phyloP scores from a whole-genome alignment of 768 basidiomycete genomes.

The Lactarius pseudohatsudake region DNA sequence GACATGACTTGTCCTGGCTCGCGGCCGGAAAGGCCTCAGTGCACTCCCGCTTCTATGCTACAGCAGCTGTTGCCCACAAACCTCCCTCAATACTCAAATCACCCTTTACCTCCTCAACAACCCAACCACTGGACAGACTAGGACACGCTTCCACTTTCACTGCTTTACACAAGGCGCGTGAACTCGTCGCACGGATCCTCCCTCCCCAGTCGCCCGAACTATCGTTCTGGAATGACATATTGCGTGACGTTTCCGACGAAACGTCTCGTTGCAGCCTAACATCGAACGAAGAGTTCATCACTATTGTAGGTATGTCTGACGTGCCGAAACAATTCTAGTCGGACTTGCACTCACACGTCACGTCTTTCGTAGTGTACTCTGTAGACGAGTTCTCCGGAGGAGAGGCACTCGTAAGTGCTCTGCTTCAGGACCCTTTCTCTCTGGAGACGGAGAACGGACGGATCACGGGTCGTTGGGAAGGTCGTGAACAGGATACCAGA shows the following conservation, averaged over 20 bases:
- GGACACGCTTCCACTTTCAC: conserved; percentile 23
- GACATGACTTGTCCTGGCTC: background rate
- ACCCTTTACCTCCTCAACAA: background rate
- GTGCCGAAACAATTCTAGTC: background rate
- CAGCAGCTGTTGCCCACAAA: background rate
- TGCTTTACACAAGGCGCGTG: conserved; percentile 20
- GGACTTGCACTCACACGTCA: background rate
- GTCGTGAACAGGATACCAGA: conserved; percentile 10
- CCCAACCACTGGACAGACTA: conserved; percentile 1
- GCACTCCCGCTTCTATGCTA: conserved; percentile 4
- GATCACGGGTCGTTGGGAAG: conserved; percentile 52
- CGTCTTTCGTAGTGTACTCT: conserved; percentile 52
- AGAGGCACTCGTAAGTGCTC: conserved; percentile 61
- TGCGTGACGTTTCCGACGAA: conserved; percentile 21
- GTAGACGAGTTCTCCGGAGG: conserved; percentile 54
- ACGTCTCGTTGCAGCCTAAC: conserved; percentile 13
- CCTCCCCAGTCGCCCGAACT: conserved; percentile 20
- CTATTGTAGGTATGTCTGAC: conserved; percentile 24
- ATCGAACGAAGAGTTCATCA: background rate
- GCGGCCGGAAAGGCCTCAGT: background rate
- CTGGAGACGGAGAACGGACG: conserved; percentile 48
- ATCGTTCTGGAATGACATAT: conserved; percentile 24
- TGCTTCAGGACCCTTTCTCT: conserved; percentile 69
- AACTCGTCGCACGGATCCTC: conserved; percentile 21
- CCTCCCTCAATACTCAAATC: background rate